Base-by-base conservation (phyloP, 1,284 basidiomycete genomes). In the Somion occarium region DNA sequence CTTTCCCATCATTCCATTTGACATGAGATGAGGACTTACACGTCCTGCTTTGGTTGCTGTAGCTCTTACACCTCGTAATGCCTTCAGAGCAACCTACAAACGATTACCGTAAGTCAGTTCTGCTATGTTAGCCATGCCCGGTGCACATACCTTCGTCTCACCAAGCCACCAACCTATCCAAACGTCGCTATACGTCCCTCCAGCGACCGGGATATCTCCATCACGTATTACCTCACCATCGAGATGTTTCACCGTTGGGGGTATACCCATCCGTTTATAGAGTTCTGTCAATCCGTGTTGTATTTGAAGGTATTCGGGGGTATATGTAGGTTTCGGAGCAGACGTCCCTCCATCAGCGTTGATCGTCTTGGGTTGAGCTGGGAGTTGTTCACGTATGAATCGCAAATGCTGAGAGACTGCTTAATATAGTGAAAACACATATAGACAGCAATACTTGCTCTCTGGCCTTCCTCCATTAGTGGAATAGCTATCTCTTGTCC, bases 31-130 rank as follows among this genome's bases (percentile, higher is more conserved):
- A 34, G 15, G 19, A 9, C 15, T 26, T 20, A 11, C 20, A 19
- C 25, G 73, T 73, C 66, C 72, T 68, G 73, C 69, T 57, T 64
- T 72, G 55, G 76, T 69, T 11, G 69, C 62, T 5, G 70, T 45
- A 15, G n/a, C 63, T 54, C 69, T 72, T 43, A 78, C 60, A 51
- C 73, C 66, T 51, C 76, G 71, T 5, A 82, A 54, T 9, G 73
- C 73, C 55, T 82, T 83, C 47, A 82, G 57, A 18, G 80, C 80
- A 37, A 82, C 80, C 79, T 80, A 50, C 19, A 43, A 15, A 15
- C 9, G 9, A 20, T n/a, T n/a, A n/a, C n/a, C n/a, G n/a, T n/a
- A n/a, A n/a, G n/a, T n/a, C n/a, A n/a, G n/a, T n/a, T n/a, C n/a
- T n/a, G n/a, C n/a, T n/a, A n/a, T n/a, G n/a, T n/a, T n/a, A n/a